A percentile compares a stretch with the other conserved stretches of the same genome.
Conservation (phyloP, 2,329 filamentous ascomycete species). For the Septoria petroselini region DNA sequence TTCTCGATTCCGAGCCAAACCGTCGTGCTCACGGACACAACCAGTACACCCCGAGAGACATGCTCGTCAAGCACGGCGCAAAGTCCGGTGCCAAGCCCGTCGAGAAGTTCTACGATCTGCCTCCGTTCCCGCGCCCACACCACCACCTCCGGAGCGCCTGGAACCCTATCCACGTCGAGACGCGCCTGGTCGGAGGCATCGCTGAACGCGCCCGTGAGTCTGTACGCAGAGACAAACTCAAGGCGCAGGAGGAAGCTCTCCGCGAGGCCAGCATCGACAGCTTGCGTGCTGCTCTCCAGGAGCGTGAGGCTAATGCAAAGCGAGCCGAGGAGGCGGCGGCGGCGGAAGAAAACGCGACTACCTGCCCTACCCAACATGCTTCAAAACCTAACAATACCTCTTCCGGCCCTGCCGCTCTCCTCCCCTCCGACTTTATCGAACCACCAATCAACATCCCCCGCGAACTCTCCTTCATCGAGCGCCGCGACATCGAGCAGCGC, state of each 20-base stretch:
- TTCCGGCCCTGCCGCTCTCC: neutral
- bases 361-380: neutral
- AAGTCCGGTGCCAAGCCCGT: constrained; percentile 22
- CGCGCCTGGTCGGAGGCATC: constrained; percentile 11
- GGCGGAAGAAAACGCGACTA: neutral
- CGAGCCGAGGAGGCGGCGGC: neutral
- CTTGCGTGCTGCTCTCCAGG: neutral
- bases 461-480: constrained; percentile 25
- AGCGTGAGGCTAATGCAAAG: neutral
- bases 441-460: constrained; percentile 16
- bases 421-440: constrained; percentile 1
- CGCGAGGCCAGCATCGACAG: neutral
- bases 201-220: constrained; percentile 11
- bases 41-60: constrained; percentile 32
- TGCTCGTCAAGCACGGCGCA: constrained; percentile 32
- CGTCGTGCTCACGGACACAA: constrained; percentile 30
- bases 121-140: constrained; percentile 14
- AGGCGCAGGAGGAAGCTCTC: constrained; percentile 1
- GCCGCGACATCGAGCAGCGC: constrained; percentile 19
- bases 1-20: constrained; percentile 19
- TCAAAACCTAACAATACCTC: no score
- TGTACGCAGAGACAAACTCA: constrained; percentile 1
- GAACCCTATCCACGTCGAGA: constrained; percentile 12
- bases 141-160: constrained; percentile 1
- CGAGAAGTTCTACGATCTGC: constrained; percentile 14